phyloP scores from a whole-genome alignment of 495 filamentous ascomycete genomes.

The Annulohypoxylon moriforme region DNA sequence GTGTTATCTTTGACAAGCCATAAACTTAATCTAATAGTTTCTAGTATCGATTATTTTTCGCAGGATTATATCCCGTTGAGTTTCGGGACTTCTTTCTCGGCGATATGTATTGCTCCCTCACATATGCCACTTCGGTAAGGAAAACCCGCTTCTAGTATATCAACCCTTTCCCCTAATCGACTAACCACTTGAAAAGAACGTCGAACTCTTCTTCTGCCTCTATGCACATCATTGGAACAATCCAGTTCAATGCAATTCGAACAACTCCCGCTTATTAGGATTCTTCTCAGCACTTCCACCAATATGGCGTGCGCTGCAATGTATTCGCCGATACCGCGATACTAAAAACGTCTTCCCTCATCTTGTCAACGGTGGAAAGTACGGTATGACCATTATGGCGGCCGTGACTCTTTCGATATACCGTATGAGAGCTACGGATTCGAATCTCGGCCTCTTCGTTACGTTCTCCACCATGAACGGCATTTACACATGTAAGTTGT shows the following conservation, averaged over 20 bases:
- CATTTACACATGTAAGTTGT: conserved; percentile 76
- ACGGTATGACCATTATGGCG: conserved; percentile 82
- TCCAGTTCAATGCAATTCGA: conserved; percentile 83
- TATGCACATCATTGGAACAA: conserved; percentile 80
- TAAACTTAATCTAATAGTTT: conserved; percentile 18
- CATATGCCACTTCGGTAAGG: conserved; percentile 88
- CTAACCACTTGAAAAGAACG: conserved; percentile 67
- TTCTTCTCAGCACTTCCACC: conserved; percentile 88
- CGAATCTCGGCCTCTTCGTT: conserved; percentile 75
- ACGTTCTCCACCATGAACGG: conserved; percentile 81
- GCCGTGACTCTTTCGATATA: conserved; percentile 82
- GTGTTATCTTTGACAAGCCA: conserved; percentile 42
- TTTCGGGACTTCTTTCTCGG: conserved; percentile 98
- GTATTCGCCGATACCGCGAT: conserved; percentile 87
- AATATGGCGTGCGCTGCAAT: conserved; percentile 90
- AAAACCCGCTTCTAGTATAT: not conserved
- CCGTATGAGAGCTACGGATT: conserved; percentile 71
- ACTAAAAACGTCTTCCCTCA: conserved; percentile 91
- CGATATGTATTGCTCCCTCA: conserved; percentile 96
- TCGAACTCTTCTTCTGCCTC: conserved; percentile 94
- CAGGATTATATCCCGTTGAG: conserved; percentile 91
- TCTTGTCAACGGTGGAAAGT: conserved; percentile 92
- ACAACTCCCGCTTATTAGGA: conserved; percentile 82
- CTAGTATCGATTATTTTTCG: conserved; percentile 84
- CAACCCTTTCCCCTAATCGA: not conserved